Percentiles rank a stretch among this genome's conserved stretches.
Evolutionary conservation across 2,329 filamentous ascomycete genomes (phyloP).

Genomic region (Aspergillus ruber): DNA sequence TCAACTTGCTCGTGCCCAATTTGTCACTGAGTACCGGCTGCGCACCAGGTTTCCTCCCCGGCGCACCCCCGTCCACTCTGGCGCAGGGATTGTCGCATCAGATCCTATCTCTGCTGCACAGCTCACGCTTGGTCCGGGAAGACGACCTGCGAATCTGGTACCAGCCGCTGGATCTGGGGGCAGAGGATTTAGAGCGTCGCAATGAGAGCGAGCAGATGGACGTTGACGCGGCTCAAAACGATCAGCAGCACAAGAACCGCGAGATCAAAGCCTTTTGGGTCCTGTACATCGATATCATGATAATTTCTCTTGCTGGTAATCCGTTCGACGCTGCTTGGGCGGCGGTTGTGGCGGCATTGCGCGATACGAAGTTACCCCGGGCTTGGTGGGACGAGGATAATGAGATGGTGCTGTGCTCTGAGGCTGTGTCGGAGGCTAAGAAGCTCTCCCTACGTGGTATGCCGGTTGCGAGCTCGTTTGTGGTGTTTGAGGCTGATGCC

Average conservation of each 20-base stretch:
- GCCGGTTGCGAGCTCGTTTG: constrained; percentile 71
- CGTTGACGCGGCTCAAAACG: constrained; percentile 41
- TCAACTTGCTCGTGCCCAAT: constrained; percentile 81
- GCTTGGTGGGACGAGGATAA: constrained; percentile 80
- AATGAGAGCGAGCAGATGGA: constrained; percentile 42
- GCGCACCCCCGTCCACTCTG: constrained; percentile 68
- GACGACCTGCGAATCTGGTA: constrained; percentile 70
- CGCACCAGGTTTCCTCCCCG: constrained; percentile 76
- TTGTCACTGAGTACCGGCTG: constrained; percentile 88
- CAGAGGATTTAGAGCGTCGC: constrained; percentile 23
- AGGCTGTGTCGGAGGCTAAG: constrained; percentile 48
- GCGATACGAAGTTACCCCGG: constrained; percentile 67
- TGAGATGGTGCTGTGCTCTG: constrained; percentile 71
- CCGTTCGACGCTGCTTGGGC: constrained; percentile 89
- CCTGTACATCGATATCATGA: constrained; percentile 90
- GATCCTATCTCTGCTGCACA: constrained; percentile 69
- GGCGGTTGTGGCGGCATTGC: constrained; percentile 71
- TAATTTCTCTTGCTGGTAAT: constrained; percentile 87
- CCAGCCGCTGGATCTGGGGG: constrained; percentile 39
- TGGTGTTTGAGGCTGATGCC: constrained; percentile 62
- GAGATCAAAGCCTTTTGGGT: constrained; percentile 85
- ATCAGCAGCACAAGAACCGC: constrained; percentile 28
- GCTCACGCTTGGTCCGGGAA: constrained; percentile 58
- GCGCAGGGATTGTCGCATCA: constrained; percentile 82
- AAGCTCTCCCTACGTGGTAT: constrained; percentile 57